Evolutionary conservation across 345 rosid genomes (phyloP), one percentile per base, ranked within the genome.

Genomic region (Gossypium longicalyx): DNA sequence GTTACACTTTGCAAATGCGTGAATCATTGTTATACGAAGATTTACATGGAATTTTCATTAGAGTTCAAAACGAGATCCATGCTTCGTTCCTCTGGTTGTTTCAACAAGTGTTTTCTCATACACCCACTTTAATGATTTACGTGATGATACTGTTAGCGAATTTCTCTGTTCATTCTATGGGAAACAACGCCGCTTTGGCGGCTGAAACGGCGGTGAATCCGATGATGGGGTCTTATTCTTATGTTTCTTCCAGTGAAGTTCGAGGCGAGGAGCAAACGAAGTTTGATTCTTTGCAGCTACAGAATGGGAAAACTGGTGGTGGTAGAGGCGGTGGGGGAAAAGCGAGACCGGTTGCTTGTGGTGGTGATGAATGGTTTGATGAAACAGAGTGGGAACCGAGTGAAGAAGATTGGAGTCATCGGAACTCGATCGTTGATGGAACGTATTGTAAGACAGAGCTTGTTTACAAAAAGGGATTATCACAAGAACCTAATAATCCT

Each of bases 31-130:
- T 77, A 57, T 87, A 84, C 71, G 91, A 93, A 74, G 97, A 95
- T 75, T 80, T 93, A 59, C 94, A 87, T 65, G 93, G 83, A 27
- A 84, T 91, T 68, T 75, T 95, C 17, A 82, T 58, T 38, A 85
- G 96, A 12, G 99, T 90, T 0, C 94, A 90, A 51, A 83, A 75
- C 68, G 99, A 95, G 76, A 85, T 92, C 89, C 90, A 93, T 74
- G 90, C 86, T 7, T 95, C 98, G 1, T 95, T 95, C 58, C 96
- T 95, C 0, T 93, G 99, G 99, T 77, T 95, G 74, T 95, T 95
- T 23, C 98, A 95, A 51, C 96, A 86, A 77, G 93, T 93, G 0
- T 95, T 95, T 77, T 95, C 99, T 1, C 93, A 84, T 2, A 95
- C 99, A 0, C 99, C 99, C 2, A 91, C 97, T 3, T 79, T 95